Evolutionary conservation across 2,329 filamentous ascomycete species (phyloP), one percentile per base, ranked within the genome.

Genomic region (Diaporthe citri): DNA sequence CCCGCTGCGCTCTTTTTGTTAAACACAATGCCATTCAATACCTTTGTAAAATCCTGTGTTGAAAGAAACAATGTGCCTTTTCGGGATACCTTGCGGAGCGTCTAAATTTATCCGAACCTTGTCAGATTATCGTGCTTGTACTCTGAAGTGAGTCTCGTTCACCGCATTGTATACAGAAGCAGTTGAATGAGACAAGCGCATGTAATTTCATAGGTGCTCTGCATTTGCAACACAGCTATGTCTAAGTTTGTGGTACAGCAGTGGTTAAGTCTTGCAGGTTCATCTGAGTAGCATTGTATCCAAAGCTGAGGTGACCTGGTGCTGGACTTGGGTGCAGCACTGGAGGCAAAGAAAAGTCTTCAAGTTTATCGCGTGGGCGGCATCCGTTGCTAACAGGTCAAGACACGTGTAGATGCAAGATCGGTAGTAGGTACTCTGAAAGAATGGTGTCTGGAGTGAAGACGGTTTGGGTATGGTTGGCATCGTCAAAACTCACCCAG

Each of bases 351-450:
- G n/a, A n/a, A n/a, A n/a, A n/a, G n/a, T n/a, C n/a, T n/a, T n/a
- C n/a, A n/a, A n/a, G n/a, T n/a, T n/a, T n/a, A n/a, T n/a, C n/a
- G n/a, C n/a, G n/a, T n/a, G 80, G 15, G 81, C 81, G 7, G 80
- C 81, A 59, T 82, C 81, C 0, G 78, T 79, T 15, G 81, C 81
- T 22, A 82, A 74, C 20, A 82, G 78, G 34, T 81, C 81, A 28
- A 82, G 80, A 81, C 80, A 82, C 34, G 78, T 22, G 78, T 81
- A n/a, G 80, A 80, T 20, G 80, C 81, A 39, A 81, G 75, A 71
- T 82, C 80, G 5, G 79, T 79, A 12, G 80, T 80, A 73, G 80
- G 41, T 78, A 76, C 71, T 82, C 82, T 31, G 78, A 80, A 4
- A 78, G 69, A 12, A 81, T 77, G 25, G 79, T 81, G 25, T 80